Evolutionary conservation across 768 basidiomycete genomes (phyloP), one percentile per base, ranked within the genome.

Genomic region (Russula griseocarnosa): DNA sequence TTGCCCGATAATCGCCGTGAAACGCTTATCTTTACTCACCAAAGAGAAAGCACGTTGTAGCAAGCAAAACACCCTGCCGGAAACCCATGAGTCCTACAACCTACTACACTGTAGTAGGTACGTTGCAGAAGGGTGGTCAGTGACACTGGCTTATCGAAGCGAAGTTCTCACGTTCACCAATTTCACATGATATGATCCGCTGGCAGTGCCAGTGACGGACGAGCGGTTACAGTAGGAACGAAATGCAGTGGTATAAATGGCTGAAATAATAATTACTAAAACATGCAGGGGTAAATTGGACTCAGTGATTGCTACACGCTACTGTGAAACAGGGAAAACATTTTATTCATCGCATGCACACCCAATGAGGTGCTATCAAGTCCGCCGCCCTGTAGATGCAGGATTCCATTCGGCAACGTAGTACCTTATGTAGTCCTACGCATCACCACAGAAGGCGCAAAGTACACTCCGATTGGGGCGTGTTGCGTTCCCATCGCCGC

Each of bases 1-100:
- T 20, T 52, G 1, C 49, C 26, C 30, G 28, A 61, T 55, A 24
- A 60, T 59, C 54, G 62, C 36, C 24, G 14, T 18, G 56, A n/a
- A n/a, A 58, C 14, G 32, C 30, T 5, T 36, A 10, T 30, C 8
- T 20, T n/a, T 24, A 74, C 82, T 77, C 72, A 85, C 94, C 94
- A 47, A 98, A 81, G 70, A 96, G 90, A 78, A 98, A 98, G 63
- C 89, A 92, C 60, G 88, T 86, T 34, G 93, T 87, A 46, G 87
- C 86, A 49, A 96, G 82, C 30, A 96, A 85, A n/a, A 91, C 88
- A 47, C 91, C 93, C 73, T 92, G 87, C 72, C 83, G 82, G 81
- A 96, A 98, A 52, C 90, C 89, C 93, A 96, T 95, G 20, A 51
- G 22, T n/a, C 32, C 36, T 44, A 28, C 1, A 38, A 30, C 10